Percentiles rank a stretch among this genome's conserved stretches.
Evolutionary conservation across 2,329 filamentous ascomycete genomes (phyloP).

Genomic region (Clonostachys rosea): DNA sequence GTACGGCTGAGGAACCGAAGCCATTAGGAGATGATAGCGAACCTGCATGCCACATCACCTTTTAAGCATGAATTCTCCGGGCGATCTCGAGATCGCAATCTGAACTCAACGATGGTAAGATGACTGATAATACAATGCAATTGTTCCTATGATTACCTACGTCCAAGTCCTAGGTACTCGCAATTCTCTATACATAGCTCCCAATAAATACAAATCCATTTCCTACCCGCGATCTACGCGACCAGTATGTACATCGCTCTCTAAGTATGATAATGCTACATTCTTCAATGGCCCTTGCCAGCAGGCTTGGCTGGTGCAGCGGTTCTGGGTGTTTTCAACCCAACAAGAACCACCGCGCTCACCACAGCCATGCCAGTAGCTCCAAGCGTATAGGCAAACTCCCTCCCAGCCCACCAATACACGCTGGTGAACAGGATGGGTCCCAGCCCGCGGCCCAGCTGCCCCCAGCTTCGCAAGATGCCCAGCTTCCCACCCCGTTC

Average conservation of each 20-base stretch:
- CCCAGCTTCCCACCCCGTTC: constrained; percentile 87
- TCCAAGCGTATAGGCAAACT: constrained; percentile 78
- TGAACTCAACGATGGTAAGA: too few relatives aligned
- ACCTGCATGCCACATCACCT: too few relatives aligned
- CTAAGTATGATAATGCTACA: too few relatives aligned
- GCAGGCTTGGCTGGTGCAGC: constrained; percentile 7
- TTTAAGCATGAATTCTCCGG: too few relatives aligned
- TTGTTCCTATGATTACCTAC: too few relatives aligned
- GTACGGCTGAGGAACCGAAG: too few relatives aligned
- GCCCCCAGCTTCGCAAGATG: constrained; percentile 74
- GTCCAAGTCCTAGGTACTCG: not conserved
- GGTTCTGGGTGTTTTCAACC: constrained; percentile 58
- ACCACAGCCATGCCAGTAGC: constrained; percentile 77
- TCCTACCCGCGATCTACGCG: too few relatives aligned
- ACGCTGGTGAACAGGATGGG: constrained; percentile 89
- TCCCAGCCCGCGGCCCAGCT: constrained; percentile 81
- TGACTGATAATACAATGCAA: too few relatives aligned
- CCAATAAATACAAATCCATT: too few relatives aligned
- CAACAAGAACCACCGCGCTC: constrained; percentile 63
- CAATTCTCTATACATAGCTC: not conserved
- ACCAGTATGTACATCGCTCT: too few relatives aligned
- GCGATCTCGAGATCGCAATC: too few relatives aligned
- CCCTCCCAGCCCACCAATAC: constrained; percentile 97
- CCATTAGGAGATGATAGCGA: too few relatives aligned
- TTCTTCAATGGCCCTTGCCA: not conserved